A percentile compares a stretch with the other conserved stretches of the same genome.
Conservation (phyloP, 2,329 filamentous ascomycete genomes). For the Calonectria leucothoes region DNA sequence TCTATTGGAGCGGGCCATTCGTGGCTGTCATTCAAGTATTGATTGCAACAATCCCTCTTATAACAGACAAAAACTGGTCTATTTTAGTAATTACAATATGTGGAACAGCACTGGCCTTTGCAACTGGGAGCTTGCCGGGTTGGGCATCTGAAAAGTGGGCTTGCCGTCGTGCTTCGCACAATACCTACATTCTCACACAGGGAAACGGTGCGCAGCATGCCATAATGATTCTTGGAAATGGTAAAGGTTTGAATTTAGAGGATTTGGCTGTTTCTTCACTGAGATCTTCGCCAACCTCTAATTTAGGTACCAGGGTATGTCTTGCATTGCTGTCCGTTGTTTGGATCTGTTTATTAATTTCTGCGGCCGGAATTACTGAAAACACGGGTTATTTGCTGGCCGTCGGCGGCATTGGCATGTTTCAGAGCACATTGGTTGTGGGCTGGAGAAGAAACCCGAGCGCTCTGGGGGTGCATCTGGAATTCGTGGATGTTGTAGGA, state of each 20-base stretch:
- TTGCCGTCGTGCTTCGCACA: neutral
- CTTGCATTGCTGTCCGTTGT: neutral
- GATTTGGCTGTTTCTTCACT: neutral
- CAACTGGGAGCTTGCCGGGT: neutral
- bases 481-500: neutral
- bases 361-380: neutral
- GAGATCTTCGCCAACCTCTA: neutral
- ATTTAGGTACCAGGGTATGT: neutral
- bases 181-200: neutral
- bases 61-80: neutral
- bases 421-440: neutral
- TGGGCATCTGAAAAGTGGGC: neutral
- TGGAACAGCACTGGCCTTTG: neutral
- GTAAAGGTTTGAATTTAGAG: neutral
- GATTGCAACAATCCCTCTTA: neutral
- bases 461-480: neutral
- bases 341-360: neutral
- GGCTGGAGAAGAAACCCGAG: neutral
- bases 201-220: neutral
- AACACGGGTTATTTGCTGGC: too few relatives aligned
- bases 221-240: neutral
- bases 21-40: neutral
- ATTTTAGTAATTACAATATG: neutral
- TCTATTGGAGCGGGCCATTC: neutral
- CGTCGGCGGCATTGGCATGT: too few relatives aligned